Conservation (phyloP, 163 green algal species). For the Coccomyxa subellipsoidea region DNA sequence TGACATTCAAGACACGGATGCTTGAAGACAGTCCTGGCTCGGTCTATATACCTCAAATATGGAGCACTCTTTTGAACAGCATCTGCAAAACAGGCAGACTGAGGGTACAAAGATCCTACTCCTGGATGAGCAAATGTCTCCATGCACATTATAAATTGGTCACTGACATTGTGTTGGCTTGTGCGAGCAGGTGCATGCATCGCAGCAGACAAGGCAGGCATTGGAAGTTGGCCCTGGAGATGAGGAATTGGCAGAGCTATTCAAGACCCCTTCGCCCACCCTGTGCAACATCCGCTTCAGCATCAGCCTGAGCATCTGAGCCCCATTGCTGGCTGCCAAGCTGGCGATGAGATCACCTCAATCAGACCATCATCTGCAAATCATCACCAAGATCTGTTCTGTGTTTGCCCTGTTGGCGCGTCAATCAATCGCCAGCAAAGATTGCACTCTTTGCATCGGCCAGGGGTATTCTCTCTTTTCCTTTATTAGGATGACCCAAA, state of each 20-base stretch:
- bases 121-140: background rate
- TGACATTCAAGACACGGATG: no score
- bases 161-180: background rate
- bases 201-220: background rate
- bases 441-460: background rate
- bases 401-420: no score
- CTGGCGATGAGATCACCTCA: background rate
- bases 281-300: slow-evolving; percentile 16
- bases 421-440: no score
- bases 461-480: background rate
- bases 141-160: no score
- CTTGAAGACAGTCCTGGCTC: no score
- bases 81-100: no score
- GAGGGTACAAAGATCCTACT: no score
- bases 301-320: background rate
- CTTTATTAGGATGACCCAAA: background rate
- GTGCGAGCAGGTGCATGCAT: background rate
- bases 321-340: background rate
- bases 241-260: background rate
- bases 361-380: background rate
- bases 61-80: no score
- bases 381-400: no score
- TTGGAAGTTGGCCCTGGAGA: background rate
- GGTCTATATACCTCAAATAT: no score
- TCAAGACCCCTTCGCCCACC: background rate